Conservation (phyloP, 495 filamentous ascomycete species). For the Cercophora scortea region DNA sequence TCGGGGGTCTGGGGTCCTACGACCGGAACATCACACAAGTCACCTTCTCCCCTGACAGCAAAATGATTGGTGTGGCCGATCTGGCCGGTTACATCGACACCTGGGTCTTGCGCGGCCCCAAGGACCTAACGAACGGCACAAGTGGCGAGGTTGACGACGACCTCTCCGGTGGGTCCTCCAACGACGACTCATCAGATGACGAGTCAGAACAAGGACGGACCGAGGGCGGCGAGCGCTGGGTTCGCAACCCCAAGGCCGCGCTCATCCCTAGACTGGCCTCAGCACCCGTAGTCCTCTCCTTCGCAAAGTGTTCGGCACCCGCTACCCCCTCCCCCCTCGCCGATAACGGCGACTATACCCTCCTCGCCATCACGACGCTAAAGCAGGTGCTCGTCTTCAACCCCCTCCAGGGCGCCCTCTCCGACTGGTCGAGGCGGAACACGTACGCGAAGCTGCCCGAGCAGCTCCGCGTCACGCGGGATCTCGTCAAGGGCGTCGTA, state of each 20-base stretch:
- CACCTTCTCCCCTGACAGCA: conserved; percentile 75
- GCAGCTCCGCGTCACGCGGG: conserved; percentile 60
- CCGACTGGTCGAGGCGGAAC: conserved; percentile 81
- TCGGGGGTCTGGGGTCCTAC: conserved; percentile 70
- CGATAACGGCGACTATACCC: conserved; percentile 40
- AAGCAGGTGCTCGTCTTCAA: conserved; percentile 74
- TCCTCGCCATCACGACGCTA: conserved; percentile 68
- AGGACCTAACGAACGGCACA: conserved; percentile 23
- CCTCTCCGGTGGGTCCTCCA: conserved; percentile 20
- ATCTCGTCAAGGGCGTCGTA: conserved; percentile 72
- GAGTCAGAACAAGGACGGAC: conserved; percentile 16
- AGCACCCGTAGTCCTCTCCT: conserved; percentile 53
- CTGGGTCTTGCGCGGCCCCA: conserved; percentile 58
- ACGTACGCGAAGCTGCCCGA: conserved; percentile 64
- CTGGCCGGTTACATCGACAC: conserved; percentile 80
- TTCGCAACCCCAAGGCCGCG: conserved; percentile 53
- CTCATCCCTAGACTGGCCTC: conserved; percentile 72
- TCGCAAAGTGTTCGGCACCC: conserved; percentile 29
- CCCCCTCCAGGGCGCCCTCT: conserved; percentile 61
- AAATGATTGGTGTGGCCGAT: conserved; percentile 69
- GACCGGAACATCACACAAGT: conserved; percentile 65
- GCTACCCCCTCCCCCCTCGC: not conserved
- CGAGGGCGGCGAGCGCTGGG: conserved; percentile 50
- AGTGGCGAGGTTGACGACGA: conserved; percentile 16
- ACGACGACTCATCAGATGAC: conserved; percentile 16